A percentile compares a stretch with the other conserved stretches of the same genome.
Evolutionary conservation across 2,329 filamentous ascomycete species (phyloP).

Genomic region (Alternaria panax): DNA sequence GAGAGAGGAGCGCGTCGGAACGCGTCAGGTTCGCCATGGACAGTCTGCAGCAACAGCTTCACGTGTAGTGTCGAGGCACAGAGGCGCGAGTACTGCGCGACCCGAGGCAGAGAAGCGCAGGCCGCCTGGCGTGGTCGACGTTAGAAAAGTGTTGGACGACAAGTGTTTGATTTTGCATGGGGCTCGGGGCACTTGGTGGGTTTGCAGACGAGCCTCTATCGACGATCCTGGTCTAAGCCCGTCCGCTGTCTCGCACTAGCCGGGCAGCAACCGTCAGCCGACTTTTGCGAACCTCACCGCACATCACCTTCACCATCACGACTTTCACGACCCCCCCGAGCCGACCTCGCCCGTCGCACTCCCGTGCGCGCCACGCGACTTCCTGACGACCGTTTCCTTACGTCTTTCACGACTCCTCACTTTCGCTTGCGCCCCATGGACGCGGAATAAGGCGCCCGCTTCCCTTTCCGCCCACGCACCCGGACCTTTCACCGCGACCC

Average conservation of each 20-base stretch:
- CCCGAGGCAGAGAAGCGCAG: conserved; percentile 1
- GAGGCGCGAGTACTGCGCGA: conserved; percentile 8
- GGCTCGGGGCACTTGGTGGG: conserved; percentile 14
- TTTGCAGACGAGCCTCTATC: conserved; percentile 21
- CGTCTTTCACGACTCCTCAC: conserved; percentile 22
- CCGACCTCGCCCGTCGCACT: conserved; percentile 35
- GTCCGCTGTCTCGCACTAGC: conserved; percentile 20
- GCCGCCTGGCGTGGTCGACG: not conserved
- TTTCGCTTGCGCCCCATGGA: conserved; percentile 25
- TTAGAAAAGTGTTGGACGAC: conserved; percentile 8
- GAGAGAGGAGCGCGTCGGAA: conserved; percentile 23
- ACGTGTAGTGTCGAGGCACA: conserved; percentile 14
- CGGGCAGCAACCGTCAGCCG: conserved; percentile 20
- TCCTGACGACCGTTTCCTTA: conserved; percentile 35
- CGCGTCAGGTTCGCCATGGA: conserved; percentile 28
- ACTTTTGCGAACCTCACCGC: conserved; percentile 25
- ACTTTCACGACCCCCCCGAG: conserved; percentile 32
- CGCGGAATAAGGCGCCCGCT: conserved; percentile 26
- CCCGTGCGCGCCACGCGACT: conserved; percentile 30
- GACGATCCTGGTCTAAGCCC: conserved; percentile 17
- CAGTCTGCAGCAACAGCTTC: conserved; percentile 11
- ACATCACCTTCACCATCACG: conserved; percentile 30
- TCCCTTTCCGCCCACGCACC: conserved; percentile 32
- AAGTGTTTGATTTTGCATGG: conserved; percentile 9
- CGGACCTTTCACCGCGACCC: conserved; percentile 26